Conservation (phyloP, 2,329 filamentous ascomycete species). For the Colletotrichum scovillei region DNA sequence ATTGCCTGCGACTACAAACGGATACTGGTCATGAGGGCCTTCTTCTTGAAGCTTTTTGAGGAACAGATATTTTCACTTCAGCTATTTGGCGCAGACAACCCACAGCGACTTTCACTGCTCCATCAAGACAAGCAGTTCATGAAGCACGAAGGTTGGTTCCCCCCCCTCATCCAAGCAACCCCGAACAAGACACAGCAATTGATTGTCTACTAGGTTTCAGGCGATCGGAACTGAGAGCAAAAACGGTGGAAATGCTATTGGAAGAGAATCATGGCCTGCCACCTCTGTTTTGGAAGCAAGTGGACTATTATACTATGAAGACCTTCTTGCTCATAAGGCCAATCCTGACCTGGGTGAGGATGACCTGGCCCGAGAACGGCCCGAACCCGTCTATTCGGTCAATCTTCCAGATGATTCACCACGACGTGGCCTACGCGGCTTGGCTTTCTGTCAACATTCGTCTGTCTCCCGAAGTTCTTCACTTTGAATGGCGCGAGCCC, state of each 20-base stretch:
- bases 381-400: slow-evolving; percentile 2
- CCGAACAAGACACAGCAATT: background rate
- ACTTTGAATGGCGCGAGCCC: slow-evolving; percentile 43
- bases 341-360: slow-evolving; percentile 37
- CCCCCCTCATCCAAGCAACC: background rate
- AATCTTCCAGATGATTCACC: slow-evolving; percentile 40
- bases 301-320: slow-evolving; percentile 42
- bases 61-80: slow-evolving; percentile 42
- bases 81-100: slow-evolving; percentile 45
- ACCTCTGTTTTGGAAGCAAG: slow-evolving; percentile 44
- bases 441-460: slow-evolving; percentile 45
- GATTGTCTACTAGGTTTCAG: slow-evolving; percentile 42
- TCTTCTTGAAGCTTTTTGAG: slow-evolving; percentile 45
- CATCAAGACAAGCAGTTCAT: slow-evolving; percentile 40
- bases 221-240: slow-evolving; percentile 42
- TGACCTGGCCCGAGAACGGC: slow-evolving; percentile 8
- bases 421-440: slow-evolving; percentile 44
- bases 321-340: slow-evolving; percentile 41
- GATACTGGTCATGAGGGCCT: slow-evolving; percentile 41
- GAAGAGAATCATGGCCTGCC: slow-evolving; percentile 36
- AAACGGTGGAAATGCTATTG: slow-evolving; percentile 42
- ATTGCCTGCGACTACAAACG: slow-evolving; percentile 40
- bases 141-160: slow-evolving; percentile 43
- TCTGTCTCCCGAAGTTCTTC: slow-evolving; percentile 39
- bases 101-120: slow-evolving; percentile 39